Base-by-base conservation (phyloP, 352 stramenopile species). In the Phytophthora brassicae region DNA sequence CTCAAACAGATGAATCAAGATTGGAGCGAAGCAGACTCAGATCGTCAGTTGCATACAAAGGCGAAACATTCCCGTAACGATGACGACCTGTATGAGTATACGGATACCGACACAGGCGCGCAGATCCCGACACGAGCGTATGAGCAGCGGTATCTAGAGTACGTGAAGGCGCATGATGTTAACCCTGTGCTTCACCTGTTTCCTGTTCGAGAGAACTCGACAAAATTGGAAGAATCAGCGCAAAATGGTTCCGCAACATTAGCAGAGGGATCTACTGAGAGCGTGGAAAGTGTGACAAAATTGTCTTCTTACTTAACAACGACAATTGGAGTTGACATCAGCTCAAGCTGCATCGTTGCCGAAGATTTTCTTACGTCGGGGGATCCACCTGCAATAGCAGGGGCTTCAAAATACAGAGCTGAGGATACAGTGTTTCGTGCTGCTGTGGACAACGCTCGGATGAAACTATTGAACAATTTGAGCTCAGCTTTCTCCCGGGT, bases 1-100 rank as follows among this genome's bases (percentile, higher is more conserved):
- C 60, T 89, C n/a, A 61, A 83, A 22, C 65, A 59, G 14, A 87
- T 89, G 71, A 86, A 87, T 36, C 38, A 68, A 1, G 74, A 84
- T 11, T 84, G 74, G 81, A 68, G 63, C 19, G 45, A 72, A 8
- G 72, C 62, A 4, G 81, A 90, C 17, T 28, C 56, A 9, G 56
- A 83, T 11, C 79, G 77, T 2, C 47, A 84, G 28, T 12, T 62
- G 6, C 48, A 70, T 41, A 90, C 75, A 0, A 72, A 68, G 48
- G 58, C 70, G 1, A 70, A 58, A 22, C 54, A 68, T 20, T 65
- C 38, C 16, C 68, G 68, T 13, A 75, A 70, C 8, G 60, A 72
- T 7, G 60, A 72, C 13, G 74, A 82, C 31, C n/a, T 71, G 12
- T 75, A 83, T 38, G 43, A 82, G 59, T 90, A 90, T 48, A 81